Evolutionary conservation across 176 grass and related monocot genomes (phyloP), one percentile per base, ranked within the genome.

Genomic region (Zizania latifolia): DNA sequence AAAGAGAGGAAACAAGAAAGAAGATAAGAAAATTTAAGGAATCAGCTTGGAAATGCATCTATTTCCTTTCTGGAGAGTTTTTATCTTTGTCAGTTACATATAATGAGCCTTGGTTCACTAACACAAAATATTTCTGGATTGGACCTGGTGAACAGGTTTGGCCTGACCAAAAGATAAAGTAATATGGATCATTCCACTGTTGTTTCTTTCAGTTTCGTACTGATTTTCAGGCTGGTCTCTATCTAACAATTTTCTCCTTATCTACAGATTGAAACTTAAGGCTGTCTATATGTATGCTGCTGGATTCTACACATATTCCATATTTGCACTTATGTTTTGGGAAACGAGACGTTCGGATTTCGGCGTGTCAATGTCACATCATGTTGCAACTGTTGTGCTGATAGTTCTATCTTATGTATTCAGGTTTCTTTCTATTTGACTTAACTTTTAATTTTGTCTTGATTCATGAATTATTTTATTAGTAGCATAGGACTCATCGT

Each of bases 241-340:
- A 35, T 84, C 66, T 84, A 71, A 78, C 10, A 21, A 28, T 71
- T 82, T 44, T 19, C 23, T 35, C 36, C 6, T 76, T 90, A 8
- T 66, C 19, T 12, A 44, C 78, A 94, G 91, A 81, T 88, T 88
- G 27, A 90, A 90, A 84, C 87, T 90, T 62, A 94, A 85, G 85
- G 81, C 78, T 67, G 87, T 90, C 14, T 94, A 94, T 75, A 94
- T 94, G 91, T 94, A 90, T 65, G 88, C 55, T 86, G 88, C 87
- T 85, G 91, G 91, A 69, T 94, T 94, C 78, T 94, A 94, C 50
- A 71, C 83, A 65, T 86, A 94, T 78, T 94, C 91, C 33, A 94
- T 94, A 82, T 94, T 94, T 86, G 91, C 91, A 58, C 91, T 94
- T 44, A 26, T 94, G 82, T 94, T 90, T 68, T 94, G 91, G 91